Evolutionary conservation across 331 rosid genomes (phyloP).

Genomic region (Spiraea crenata): DNA sequence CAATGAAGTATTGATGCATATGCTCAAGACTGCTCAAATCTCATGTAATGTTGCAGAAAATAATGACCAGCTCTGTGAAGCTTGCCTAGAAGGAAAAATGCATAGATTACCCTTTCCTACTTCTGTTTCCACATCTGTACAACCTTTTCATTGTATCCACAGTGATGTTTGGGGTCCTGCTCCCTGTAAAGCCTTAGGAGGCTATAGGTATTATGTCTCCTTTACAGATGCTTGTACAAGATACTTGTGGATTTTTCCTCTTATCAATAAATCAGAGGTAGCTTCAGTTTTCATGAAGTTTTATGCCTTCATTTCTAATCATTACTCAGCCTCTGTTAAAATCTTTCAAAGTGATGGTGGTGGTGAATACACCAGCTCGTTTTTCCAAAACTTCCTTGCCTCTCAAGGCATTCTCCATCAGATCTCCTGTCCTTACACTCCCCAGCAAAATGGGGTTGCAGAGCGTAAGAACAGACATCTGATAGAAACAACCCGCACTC

Average conservation of each 20-base stretch:
- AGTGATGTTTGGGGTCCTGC: neutral
- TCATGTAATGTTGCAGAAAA: neutral
- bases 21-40: neutral
- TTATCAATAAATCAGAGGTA: neutral
- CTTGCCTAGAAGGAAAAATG: neutral
- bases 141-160: neutral
- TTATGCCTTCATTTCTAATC: neutral
- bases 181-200: neutral
- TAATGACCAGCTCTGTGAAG: neutral
- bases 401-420: neutral
- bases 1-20: neutral
- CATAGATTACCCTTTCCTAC: neutral
- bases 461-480: constrained; percentile 2
- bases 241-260: neutral
- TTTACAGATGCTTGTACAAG: neutral
- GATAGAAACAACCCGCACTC: neutral
- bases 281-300: neutral
- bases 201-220: neutral
- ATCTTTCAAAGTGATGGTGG: neutral
- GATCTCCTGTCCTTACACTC: neutral
- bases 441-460: constrained; percentile 2
- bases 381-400: neutral
- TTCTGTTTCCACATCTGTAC: neutral
- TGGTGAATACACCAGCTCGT: neutral
- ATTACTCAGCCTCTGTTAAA: neutral